A percentile compares a stretch with the other conserved stretches of the same genome.
Conservation (phyloP, 2,329 filamentous ascomycete genomes). For the Aspergillus transmontanensis region DNA sequence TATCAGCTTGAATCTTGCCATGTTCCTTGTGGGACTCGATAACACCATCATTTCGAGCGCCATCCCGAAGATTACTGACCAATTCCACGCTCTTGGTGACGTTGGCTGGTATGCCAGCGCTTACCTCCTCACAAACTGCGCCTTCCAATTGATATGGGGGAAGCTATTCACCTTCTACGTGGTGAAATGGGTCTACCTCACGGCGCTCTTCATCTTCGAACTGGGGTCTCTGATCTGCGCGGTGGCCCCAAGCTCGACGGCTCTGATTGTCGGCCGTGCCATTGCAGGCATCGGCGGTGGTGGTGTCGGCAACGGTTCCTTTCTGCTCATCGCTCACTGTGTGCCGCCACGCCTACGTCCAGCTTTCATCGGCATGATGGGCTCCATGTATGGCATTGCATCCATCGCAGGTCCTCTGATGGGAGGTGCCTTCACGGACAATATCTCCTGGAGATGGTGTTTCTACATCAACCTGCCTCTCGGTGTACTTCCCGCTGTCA, state of each 20-base stretch:
- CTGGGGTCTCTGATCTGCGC: constrained; percentile 8
- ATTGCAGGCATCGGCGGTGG: constrained; percentile 7
- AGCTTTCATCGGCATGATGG: constrained; percentile 35
- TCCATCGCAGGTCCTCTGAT: constrained; percentile 36
- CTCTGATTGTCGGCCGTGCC: constrained; percentile 8
- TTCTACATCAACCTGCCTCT: constrained; percentile 61
- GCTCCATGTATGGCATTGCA: constrained; percentile 38
- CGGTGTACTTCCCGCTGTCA: constrained; percentile 46
- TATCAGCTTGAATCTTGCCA: constrained; percentile 9
- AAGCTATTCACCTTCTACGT: constrained; percentile 11
- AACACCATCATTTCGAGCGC: constrained; percentile 10
- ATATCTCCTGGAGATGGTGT: constrained; percentile 38
- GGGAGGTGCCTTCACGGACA: constrained; percentile 22
- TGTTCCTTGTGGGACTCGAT: constrained; percentile 10
- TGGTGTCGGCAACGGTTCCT: constrained; percentile 31
- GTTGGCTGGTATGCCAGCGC: constrained; percentile 10
- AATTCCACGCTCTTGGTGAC: constrained; percentile 4
- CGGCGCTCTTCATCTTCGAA: constrained; percentile 1
- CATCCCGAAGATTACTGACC: constrained; percentile 9
- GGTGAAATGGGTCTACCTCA: constrained; percentile 6
- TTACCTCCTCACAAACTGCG: constrained; percentile 7
- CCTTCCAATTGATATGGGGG: constrained; percentile 11
- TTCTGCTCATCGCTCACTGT: constrained; percentile 28
- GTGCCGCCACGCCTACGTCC: constrained; percentile 22
- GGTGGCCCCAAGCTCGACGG: not conserved